Percentiles rank a stretch among this genome's conserved stretches.
Conservation (phyloP, 140 eudicot species). For the Bidens hawaiensis region DNA sequence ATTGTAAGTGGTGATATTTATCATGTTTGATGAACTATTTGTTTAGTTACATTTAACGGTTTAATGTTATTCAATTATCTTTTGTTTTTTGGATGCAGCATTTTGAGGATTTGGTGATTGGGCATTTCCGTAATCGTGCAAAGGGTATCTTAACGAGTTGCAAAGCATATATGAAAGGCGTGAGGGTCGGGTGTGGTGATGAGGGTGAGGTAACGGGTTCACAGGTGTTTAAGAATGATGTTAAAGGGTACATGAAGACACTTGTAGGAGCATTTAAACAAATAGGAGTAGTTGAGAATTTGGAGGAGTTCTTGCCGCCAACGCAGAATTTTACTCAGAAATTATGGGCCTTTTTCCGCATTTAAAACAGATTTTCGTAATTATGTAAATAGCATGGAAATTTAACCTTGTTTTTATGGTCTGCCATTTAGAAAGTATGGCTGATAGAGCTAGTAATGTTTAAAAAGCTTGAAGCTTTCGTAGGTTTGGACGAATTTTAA, state of each 20-base stretch:
- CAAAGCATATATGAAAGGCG: slow-evolving; percentile 60
- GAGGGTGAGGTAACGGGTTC: slow-evolving; percentile 50
- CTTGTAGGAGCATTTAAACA: slow-evolving; percentile 47
- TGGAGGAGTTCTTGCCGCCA: slow-evolving; percentile 21
- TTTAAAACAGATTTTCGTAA: neutral
- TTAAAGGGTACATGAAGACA: slow-evolving; percentile 33
- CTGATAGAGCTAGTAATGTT: neutral
- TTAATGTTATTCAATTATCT: too few species aligned
- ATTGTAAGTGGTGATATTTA: too few species aligned
- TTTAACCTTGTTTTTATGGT: neutral
- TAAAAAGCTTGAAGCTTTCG: neutral
- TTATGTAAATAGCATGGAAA: slow-evolving; percentile 18
- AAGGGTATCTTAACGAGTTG: slow-evolving; percentile 57
- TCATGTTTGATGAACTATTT: too few species aligned
- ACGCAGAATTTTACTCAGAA: slow-evolving; percentile 16
- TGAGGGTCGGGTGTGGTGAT: slow-evolving; percentile 62
- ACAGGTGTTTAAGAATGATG: slow-evolving; percentile 27
- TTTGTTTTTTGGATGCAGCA: slow-evolving; percentile 50
- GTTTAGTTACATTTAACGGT: neutral
- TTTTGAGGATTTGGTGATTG: slow-evolving; percentile 74
- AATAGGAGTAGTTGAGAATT: slow-evolving; percentile 54
- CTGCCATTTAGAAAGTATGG: neutral
- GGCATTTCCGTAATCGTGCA: slow-evolving; percentile 59
- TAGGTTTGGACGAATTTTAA: neutral
- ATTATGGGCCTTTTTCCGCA: slow-evolving; percentile 20